phyloP scores from a whole-genome alignment of 108 stramenopile genomes.

The Nitzschia inconspicua region DNA sequence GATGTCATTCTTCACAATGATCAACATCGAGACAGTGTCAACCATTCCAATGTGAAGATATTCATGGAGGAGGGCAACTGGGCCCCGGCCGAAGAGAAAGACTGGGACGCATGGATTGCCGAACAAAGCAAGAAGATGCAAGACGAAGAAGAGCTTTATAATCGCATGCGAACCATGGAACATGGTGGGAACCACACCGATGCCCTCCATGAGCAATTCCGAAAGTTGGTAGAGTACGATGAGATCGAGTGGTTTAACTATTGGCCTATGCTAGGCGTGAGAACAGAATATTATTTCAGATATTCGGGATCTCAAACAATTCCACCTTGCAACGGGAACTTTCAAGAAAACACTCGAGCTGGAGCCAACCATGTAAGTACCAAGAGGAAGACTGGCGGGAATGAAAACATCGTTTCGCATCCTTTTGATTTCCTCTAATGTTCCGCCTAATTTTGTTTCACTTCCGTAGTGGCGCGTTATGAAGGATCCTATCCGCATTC shows the following conservation, averaged over 20 bases:
- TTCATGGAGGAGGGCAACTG: constrained; percentile 14
- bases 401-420: no score
- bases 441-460: no score
- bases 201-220: not conserved
- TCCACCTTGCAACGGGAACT: constrained; percentile 40
- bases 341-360: not conserved
- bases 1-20: constrained; percentile 11
- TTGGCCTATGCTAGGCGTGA: constrained; percentile 13
- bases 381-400: no score
- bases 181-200: constrained; percentile 11
- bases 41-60: constrained; percentile 1
- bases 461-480: constrained; percentile 40
- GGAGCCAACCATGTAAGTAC: constrained; percentile 24
- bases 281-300: constrained; percentile 15
- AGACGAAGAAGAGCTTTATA: constrained; percentile 7
- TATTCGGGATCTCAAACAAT: constrained; percentile 31
- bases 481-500: constrained; percentile 44
- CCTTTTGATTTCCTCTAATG: no score
- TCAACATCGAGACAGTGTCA: not conserved
- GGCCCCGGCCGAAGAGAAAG: constrained; percentile 11
- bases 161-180: not conserved
- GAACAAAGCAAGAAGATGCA: not conserved
- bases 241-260: constrained; percentile 26
- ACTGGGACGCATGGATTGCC: constrained; percentile 12
- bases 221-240: constrained; percentile 21